Percentiles rank a stretch among this genome's conserved stretches.
Conservation (phyloP, 805 yeast species). For the Saccharomyces kudriavzevii region DNA sequence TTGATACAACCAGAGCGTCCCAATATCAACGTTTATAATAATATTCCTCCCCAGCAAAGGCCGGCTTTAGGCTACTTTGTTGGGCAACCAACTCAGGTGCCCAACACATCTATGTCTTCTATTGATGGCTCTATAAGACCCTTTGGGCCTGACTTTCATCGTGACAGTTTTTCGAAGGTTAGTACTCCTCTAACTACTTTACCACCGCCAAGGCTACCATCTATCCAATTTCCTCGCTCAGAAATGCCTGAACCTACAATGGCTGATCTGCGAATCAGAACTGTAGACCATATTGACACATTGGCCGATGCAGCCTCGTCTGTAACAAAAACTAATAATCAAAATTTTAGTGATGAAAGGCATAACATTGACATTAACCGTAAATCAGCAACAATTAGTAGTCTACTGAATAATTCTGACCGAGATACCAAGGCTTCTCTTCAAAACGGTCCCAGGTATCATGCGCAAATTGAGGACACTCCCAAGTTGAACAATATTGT, state of each 20-base stretch:
- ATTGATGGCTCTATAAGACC: constrained; percentile 4
- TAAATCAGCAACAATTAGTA: background rate
- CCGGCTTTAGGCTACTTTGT: constrained; percentile 27
- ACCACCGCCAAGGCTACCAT: constrained; percentile 30
- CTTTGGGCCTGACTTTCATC: constrained; percentile 10
- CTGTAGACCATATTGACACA: background rate
- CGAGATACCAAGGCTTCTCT: background rate
- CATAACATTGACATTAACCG: background rate
- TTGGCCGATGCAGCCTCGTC: background rate
- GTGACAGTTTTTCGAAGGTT: constrained; percentile 17
- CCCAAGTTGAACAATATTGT: constrained; percentile 7
- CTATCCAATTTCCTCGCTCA: constrained; percentile 20
- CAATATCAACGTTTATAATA: constrained; percentile 4
- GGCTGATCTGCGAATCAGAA: background rate
- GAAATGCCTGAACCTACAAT: background rate
- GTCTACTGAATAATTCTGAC: background rate
- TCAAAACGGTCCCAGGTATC: background rate
- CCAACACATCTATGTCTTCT: background rate
- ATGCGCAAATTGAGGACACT: background rate
- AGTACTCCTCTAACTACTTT: constrained; percentile 18
- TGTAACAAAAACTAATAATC: background rate
- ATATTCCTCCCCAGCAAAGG: constrained; percentile 24
- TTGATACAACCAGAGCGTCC: constrained; percentile 18
- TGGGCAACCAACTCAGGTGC: background rate
- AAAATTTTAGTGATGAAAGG: background rate